Conservation (phyloP, 2,329 filamentous ascomycete genomes). For the Akanthomyces dipterigenus region DNA sequence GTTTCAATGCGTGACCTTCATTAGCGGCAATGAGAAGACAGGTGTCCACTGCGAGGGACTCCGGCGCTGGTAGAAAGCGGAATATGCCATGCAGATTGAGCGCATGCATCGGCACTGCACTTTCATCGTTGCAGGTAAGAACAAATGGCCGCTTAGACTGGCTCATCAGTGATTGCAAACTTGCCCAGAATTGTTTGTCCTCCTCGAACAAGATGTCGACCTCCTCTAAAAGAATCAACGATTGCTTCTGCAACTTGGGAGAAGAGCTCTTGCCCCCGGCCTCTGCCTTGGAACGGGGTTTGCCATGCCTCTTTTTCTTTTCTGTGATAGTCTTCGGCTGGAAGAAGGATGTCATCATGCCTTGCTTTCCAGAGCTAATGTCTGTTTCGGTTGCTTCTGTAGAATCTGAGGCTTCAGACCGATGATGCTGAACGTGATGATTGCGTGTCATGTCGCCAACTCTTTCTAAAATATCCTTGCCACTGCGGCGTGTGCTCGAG, state of each 20-base stretch:
- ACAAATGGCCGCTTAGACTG: conserved; percentile 89
- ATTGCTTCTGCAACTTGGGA: conserved; percentile 71
- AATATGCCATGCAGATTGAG: conserved; percentile 83
- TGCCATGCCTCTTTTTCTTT: conserved; percentile 19
- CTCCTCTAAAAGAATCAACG: conserved; percentile 88
- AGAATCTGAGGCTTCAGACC: conserved; percentile 25
- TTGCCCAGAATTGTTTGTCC: conserved; percentile 90
- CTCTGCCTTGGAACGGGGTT: conserved; percentile 18
- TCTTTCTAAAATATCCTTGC: conserved; percentile 82
- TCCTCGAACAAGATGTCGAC: conserved; percentile 92
- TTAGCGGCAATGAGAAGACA: conserved; percentile 76
- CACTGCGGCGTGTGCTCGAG: conserved; percentile 71
- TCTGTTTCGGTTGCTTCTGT: conserved; percentile 37
- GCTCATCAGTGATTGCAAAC: conserved; percentile 67
- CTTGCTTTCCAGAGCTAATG: conserved; percentile 63
- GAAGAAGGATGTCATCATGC: conserved; percentile 78
- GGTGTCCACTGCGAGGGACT: conserved; percentile 67
- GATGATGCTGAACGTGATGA: conserved; percentile 65
- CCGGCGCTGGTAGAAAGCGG: conserved; percentile 61
- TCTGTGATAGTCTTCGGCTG: conserved; percentile 40
- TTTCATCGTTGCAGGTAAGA: conserved; percentile 91
- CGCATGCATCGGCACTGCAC: conserved; percentile 65
- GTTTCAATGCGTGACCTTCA: conserved; percentile 74
- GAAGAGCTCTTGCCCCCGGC: conserved; percentile 25
- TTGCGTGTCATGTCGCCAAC: conserved; percentile 97